Base-by-base conservation (phyloP, 805 yeast species). In the Zygosaccharomyces rouxii region DNA sequence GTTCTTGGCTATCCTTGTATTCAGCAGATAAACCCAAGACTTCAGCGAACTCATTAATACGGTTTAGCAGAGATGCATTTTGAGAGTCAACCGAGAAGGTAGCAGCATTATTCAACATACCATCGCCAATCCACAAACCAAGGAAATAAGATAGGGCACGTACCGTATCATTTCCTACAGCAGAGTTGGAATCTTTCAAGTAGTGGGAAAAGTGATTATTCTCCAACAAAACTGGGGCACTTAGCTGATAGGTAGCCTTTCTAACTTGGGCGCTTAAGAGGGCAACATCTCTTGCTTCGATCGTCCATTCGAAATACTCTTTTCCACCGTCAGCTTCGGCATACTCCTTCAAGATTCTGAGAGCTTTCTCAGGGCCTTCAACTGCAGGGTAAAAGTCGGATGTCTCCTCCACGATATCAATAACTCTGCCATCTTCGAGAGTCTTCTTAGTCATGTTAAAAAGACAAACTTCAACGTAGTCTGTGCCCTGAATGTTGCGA, bases 101-200 rank as follows among this genome's bases (percentile, higher is more conserved):
- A 53, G 43, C 18, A 53, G 43, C 25, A 50, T 53, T 38, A 45
- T 44, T 38, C 39, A 37, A 28, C 22, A 28, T 5, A 46, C 68
- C 70, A 48, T 49, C 44, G 44, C 68, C 75, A 50, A 60, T 55
- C 73, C 71, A 72, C n/a, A 60, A 47, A 66, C 77, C 76, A 22
- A 68, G 52, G 46, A 71, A 54, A 53, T 69, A 72, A 48, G 71
- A 68, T 33, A 66, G 39, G 29, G 63, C 51, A n/a, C 57, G 35
- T 28, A 58, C 35, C 10, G 55, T 30, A 6, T 48, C 44, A 5
- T 46, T 11, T 3, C 30, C 19, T 7, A 6, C n/a, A 3, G 42
- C 33, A 16, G 28, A 30, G n/a, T 41, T 26, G 5, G 47, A 43
- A n/a, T 43, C 22, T 9, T 29, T 23, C 31, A 47, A 40, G 38